A percentile compares a stretch with the other conserved stretches of the same genome.
Conservation (phyloP, 2,329 filamentous ascomycete genomes). For the Xylariales sp. region DNA sequence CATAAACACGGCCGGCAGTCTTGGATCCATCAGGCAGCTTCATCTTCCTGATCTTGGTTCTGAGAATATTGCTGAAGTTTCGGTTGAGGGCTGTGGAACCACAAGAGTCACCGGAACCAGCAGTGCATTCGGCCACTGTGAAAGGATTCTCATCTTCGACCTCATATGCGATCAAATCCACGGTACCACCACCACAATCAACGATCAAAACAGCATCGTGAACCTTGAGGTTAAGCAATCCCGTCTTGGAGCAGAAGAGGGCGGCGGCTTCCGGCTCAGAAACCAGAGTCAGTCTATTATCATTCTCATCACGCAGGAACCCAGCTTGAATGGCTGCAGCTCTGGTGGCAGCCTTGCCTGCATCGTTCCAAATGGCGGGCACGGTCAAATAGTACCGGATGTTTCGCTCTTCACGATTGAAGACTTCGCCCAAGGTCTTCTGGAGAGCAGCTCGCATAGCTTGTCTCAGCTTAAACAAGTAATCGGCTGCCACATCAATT, state of each 20-base stretch:
- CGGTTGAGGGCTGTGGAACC: conserved; percentile 97
- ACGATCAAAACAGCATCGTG: conserved; percentile 98
- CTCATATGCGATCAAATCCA: conserved; percentile 98
- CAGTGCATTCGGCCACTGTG: conserved; percentile 94
- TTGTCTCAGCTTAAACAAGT: conserved; percentile 95
- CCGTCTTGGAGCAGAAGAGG: conserved; percentile 96
- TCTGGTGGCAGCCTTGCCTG: conserved; percentile 93
- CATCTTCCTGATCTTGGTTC: conserved; percentile 98
- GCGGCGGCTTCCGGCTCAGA: conserved; percentile 96
- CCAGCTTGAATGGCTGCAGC: conserved; percentile 95
- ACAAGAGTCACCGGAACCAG: conserved; percentile 94
- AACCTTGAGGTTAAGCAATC: conserved; percentile 93
- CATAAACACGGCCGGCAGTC: conserved; percentile 96
- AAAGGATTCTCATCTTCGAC: conserved; percentile 97
- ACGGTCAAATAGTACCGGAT: conserved; percentile 97
- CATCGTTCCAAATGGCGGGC: conserved; percentile 99
- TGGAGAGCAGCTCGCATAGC: conserved; percentile 94
- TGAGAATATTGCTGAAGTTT: conserved; percentile 96
- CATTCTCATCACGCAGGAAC: conserved; percentile 94
- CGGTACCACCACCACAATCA: conserved; percentile 96
- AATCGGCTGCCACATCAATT: conserved; percentile 98
- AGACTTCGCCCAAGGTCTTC: conserved; percentile 95
- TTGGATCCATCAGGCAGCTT: conserved; percentile 95
- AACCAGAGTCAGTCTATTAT: conserved; percentile 90
- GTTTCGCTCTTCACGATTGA: conserved; percentile 96